phyloP scores from a whole-genome alignment of 2,329 filamentous ascomycete species.

The Monilinia laxa region DNA sequence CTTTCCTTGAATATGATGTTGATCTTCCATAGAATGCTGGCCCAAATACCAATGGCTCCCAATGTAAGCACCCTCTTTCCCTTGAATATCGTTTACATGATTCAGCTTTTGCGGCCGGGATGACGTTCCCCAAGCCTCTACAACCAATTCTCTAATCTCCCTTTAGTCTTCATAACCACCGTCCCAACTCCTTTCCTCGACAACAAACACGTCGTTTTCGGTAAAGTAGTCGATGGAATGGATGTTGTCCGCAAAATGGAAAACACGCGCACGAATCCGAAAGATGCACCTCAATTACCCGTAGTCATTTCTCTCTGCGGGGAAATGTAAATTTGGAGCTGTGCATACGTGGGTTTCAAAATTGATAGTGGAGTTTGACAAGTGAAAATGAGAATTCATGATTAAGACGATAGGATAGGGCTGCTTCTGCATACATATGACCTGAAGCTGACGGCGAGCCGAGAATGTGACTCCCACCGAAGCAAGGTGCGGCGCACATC shows the following conservation, averaged over 20 bases:
- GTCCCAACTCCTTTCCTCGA: slow-evolving; percentile 84
- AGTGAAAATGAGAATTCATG: not conserved
- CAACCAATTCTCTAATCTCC: slow-evolving; percentile 66
- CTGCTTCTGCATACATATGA: not conserved
- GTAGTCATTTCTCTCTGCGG: slow-evolving; percentile 84
- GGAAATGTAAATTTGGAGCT: slow-evolving; percentile 72
- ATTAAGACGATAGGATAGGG: not conserved
- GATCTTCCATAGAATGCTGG: slow-evolving; percentile 68
- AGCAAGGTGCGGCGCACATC: too few species aligned
- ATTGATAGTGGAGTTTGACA: not conserved
- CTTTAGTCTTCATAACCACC: slow-evolving; percentile 96
- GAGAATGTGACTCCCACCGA: not conserved
- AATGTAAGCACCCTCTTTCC: slow-evolving; percentile 49
- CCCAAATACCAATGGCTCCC: slow-evolving; percentile 87
- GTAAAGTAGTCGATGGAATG: slow-evolving; percentile 84
- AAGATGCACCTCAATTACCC: slow-evolving; percentile 82
- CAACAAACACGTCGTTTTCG: slow-evolving; percentile 93
- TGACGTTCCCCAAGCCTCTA: not conserved
- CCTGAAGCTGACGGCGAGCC: too few species aligned
- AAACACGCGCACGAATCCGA: slow-evolving; percentile 73
- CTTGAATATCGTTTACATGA: not conserved
- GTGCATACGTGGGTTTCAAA: too few species aligned
- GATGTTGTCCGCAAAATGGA: slow-evolving; percentile 92
- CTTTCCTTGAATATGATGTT: slow-evolving; percentile 9
- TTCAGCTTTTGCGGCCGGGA: not conserved